phyloP scores from a whole-genome alignment of 2,329 filamentous ascomycete genomes.

The Dothiorella sarmentorum region DNA sequence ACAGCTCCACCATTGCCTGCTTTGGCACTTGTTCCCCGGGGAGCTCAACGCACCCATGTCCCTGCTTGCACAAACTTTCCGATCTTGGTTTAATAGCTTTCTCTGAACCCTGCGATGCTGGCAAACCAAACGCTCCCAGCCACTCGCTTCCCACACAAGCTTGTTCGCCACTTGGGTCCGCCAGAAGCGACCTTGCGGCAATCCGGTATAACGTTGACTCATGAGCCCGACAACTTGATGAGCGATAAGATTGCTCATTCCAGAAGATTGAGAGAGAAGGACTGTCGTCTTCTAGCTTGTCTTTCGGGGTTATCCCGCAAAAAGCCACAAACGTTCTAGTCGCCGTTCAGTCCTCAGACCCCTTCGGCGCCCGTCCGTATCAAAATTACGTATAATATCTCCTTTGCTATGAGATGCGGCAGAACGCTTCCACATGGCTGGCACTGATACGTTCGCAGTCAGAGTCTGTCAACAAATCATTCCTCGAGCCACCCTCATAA shows the following conservation, averaged over 20 bases:
- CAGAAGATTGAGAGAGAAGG: neutral
- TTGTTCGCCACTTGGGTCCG: no score
- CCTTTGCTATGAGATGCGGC: neutral
- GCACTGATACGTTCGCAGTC: slow-evolving; percentile 7
- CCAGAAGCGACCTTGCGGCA: no score
- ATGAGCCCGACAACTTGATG: neutral
- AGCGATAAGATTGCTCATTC: slow-evolving; percentile 10
- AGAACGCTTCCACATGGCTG: slow-evolving; percentile 1
- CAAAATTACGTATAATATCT: neutral
- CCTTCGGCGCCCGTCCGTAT: neutral
- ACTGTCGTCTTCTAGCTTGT: neutral
- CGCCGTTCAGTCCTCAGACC: neutral
- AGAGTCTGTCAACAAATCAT: neutral
- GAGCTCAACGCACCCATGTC: slow-evolving; percentile 1
- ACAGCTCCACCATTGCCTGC: neutral
- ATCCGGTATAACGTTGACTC: neutral
- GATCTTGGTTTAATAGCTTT: slow-evolving; percentile 11
- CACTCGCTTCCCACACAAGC: slow-evolving; percentile 7
- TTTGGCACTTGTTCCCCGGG: neutral
- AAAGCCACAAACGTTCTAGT: neutral
- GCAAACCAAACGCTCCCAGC: slow-evolving; percentile 3
- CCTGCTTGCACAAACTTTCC: slow-evolving; percentile 6
- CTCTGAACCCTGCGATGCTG: slow-evolving; percentile 4
- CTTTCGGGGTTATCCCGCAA: no score
- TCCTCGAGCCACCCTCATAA: neutral